A percentile compares a stretch with the other conserved stretches of the same genome.
Evolutionary conservation across 768 basidiomycete genomes (phyloP).

Genomic region (Hygrophorus russula): DNA sequence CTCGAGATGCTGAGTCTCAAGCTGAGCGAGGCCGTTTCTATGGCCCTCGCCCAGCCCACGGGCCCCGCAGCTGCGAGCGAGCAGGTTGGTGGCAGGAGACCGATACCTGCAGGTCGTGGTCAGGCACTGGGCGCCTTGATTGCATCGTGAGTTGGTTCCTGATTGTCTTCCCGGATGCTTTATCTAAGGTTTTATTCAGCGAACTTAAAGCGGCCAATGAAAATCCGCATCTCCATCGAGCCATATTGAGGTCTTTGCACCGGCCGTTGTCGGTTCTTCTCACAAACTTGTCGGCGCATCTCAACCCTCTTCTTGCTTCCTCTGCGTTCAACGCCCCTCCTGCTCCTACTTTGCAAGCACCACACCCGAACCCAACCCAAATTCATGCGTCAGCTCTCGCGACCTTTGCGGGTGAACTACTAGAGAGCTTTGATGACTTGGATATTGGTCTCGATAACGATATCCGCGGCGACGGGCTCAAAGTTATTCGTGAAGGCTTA

Average conservation of each 20-base stretch:
- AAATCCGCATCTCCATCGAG: conserved; percentile 54
- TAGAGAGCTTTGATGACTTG: conserved; percentile 59
- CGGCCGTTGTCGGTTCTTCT: conserved; percentile 68
- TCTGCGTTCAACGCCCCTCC: conserved; percentile 44
- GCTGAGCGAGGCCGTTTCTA: conserved; percentile 73
- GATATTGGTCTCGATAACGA: conserved; percentile 53
- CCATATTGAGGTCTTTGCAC: conserved; percentile 63
- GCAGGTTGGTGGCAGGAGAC: conserved; percentile 51
- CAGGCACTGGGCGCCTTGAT: conserved; percentile 56
- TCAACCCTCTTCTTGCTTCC: conserved; percentile 58
- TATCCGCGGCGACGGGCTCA: conserved; percentile 55
- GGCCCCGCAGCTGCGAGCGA: conserved; percentile 43
- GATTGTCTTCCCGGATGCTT: conserved; percentile 8
- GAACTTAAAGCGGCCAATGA: conserved; percentile 57
- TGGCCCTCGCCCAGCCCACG: conserved; percentile 55
- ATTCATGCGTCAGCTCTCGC: conserved; percentile 60
- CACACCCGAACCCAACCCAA: conserved; percentile 55
- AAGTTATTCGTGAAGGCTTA: conserved; percentile 57
- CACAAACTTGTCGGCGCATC: conserved; percentile 54
- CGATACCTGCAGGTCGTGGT: conserved; percentile 69
- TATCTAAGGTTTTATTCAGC: conserved; percentile 24
- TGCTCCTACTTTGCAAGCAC: conserved; percentile 36
- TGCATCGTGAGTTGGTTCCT: conserved; percentile 42
- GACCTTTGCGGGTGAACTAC: conserved; percentile 61
- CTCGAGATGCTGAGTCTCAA: conserved; percentile 66